Conservation (phyloP, 129 eudicot genomes). For the Escallonia rubra region DNA sequence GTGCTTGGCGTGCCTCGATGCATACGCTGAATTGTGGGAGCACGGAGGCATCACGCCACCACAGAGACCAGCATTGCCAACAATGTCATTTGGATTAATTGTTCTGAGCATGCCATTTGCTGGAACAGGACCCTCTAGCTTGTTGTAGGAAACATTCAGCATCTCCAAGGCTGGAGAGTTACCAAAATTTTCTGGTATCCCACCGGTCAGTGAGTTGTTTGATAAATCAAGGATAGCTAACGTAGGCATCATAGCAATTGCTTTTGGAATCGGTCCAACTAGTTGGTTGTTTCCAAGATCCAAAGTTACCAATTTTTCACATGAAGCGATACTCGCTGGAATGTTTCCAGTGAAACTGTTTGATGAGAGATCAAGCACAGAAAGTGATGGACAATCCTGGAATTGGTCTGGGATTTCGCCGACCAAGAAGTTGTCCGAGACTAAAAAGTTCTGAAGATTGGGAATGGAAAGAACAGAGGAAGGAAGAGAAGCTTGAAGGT, state of each 20-base stretch:
- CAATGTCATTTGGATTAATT: constrained; percentile 65
- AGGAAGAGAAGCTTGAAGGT: constrained; percentile 60
- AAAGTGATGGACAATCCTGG: constrained; percentile 78
- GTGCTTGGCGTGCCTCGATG: constrained; percentile 41
- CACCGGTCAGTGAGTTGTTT: constrained; percentile 70
- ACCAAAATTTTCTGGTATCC: constrained; percentile 64
- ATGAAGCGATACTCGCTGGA: constrained; percentile 70
- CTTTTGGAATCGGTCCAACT: constrained; percentile 54
- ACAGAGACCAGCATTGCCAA: constrained; percentile 67
- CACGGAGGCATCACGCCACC: constrained; percentile 79
- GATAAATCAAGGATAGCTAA: constrained; percentile 77
- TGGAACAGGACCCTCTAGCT: constrained; percentile 71
- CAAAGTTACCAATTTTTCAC: constrained; percentile 60
- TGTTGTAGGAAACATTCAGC: constrained; percentile 69
- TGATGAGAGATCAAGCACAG: constrained; percentile 78
- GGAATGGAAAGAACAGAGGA: constrained; percentile 68
- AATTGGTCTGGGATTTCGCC: constrained; percentile 85
- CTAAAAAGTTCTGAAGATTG: constrained; percentile 64
- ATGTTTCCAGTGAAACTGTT: constrained; percentile 67
- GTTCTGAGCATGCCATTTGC: constrained; percentile 71
- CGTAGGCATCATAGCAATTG: constrained; percentile 68
- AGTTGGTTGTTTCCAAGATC: constrained; percentile 58
- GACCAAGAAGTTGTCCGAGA: constrained; percentile 42
- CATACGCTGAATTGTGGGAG: constrained; percentile 21
- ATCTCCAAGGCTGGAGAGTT: constrained; percentile 75